Evolutionary conservation across 495 filamentous ascomycete genomes (phyloP), one percentile per base, ranked within the genome.

Genomic region (Rusavskia elegans): DNA sequence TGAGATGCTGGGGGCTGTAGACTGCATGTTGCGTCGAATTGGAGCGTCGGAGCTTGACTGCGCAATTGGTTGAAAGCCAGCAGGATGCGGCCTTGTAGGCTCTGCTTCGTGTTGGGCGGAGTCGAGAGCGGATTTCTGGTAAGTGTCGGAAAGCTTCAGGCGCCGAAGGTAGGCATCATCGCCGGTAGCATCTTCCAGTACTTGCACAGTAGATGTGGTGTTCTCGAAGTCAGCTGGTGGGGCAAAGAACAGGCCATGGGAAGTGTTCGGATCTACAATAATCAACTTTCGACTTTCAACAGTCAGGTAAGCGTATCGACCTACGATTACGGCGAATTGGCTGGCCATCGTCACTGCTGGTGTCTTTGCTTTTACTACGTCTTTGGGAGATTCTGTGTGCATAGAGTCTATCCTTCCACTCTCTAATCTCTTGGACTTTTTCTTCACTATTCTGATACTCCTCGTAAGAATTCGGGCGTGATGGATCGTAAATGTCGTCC

Each of bases 401-500:
- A 64, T 93, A 93, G 21, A 95, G 70, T 25, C 81, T 67, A 23
- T 83, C 83, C 59, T 93, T 93, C 90, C 90, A 97, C 52, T 95
- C 89, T 37, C 79, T 73, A 19, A 89, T 75, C 64, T 92, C 86
- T 0, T 72, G 63, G 40, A 89, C 76, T 57, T 84, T 82, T 64
- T 95, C 90, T 30, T 94, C 89, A 55, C 87, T 90, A 37, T 81
- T 71, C 45, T 84, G 78, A 61, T 94, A 96, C 63, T 94, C 85
- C 45, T 88, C 81, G 53, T 90, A 89, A 51, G 79, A 86, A 39
- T 88, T 95, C 1, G 90, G 90, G 20, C 83, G 68, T 2, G 83
- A 74, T 0, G 87, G 85, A 59, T 95, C 90, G 59, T 95, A 97
- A 42, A 89, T 80, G 62, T 94, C 89, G 61, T 95, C 86, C 90